These are phyloP conservation scores for Pseudohalonectria lignicola DNA, from an alignment of 2,329 filamentous ascomycete species.

Conservation along the genomic window DNA sequence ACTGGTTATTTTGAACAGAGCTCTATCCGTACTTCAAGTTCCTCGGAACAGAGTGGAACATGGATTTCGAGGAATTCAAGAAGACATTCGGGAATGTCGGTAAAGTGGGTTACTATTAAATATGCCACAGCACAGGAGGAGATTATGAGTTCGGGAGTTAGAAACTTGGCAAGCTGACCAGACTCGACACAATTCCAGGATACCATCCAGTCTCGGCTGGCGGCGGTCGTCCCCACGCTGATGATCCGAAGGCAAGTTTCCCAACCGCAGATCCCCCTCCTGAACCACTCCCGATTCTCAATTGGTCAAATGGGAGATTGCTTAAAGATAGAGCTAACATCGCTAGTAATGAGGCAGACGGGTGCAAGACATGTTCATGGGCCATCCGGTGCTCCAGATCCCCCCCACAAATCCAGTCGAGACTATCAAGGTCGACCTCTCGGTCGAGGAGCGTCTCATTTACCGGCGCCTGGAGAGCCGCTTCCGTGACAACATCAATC, in stretches of 20 bases:
- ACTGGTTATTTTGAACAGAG: too few species aligned
- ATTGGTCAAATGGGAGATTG: too few species aligned
- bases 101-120: too few species aligned
- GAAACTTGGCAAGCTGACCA: too few species aligned
- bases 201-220: background rate
- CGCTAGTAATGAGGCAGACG: too few species aligned
- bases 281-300: too few species aligned
- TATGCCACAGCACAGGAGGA: too few species aligned
- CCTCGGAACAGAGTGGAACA: slow-evolving; percentile 7
- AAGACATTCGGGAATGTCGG: slow-evolving; percentile 7
- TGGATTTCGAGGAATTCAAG: slow-evolving; percentile 5
- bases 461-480: slow-evolving; percentile 2
- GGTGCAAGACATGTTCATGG: slow-evolving; percentile 16
- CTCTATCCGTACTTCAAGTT: slow-evolving; percentile 7
- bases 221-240: slow-evolving; percentile 5
- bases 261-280: too few species aligned
- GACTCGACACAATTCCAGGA: background rate
- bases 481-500: slow-evolving; percentile 3
- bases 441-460: slow-evolving; percentile 12
- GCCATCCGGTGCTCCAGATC: slow-evolving; percentile 13
- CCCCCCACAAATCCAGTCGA: slow-evolving; percentile 3
- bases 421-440: slow-evolving; percentile 14
- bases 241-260: too few species aligned
- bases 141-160: too few species aligned
- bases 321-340: background rate